Evolutionary conservation across 2,329 filamentous ascomycete species (phyloP).

Genomic region (Pseudogymnoascus pannorum): DNA sequence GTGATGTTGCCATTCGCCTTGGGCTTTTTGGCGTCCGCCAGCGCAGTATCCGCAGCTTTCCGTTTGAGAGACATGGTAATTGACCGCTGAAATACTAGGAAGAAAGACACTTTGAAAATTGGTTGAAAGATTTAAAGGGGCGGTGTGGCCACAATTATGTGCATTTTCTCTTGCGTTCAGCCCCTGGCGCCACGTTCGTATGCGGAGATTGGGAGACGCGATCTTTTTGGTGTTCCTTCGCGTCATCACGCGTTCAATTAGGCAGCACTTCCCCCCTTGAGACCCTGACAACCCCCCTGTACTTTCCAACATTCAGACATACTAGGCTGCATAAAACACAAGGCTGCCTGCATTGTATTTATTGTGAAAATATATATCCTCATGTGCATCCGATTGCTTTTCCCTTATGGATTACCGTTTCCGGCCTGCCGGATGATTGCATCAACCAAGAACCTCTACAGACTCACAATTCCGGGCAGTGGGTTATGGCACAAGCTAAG

Average conservation of each 20-base stretch:
- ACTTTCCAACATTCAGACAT: neutral
- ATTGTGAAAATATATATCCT: neutral
- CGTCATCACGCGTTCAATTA: conserved; percentile 8
- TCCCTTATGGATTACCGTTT: neutral
- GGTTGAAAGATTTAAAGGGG: neutral
- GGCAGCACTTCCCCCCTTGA: neutral
- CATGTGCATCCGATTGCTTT: neutral
- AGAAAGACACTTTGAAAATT: conserved; percentile 18
- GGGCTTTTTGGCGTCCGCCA: conserved; percentile 57
- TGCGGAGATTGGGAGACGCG: neutral
- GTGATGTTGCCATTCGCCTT: conserved; percentile 74
- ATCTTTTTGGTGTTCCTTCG: neutral
- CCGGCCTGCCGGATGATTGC: neutral
- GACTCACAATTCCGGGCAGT: neutral
- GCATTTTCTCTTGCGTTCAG: neutral
- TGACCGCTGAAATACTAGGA: conserved; percentile 13
- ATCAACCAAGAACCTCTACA: neutral
- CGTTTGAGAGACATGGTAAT: conserved; percentile 49
- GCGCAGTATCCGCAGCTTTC: conserved; percentile 47
- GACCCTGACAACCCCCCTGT: neutral
- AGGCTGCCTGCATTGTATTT: neutral
- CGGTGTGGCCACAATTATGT: neutral
- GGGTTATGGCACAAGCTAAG: neutral
- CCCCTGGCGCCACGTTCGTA: neutral
- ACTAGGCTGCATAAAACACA: neutral